A percentile compares a stretch with the other conserved stretches of the same genome.
These are phyloP conservation scores for Thielaviopsis punctulata DNA, from an alignment of 2,329 filamentous ascomycete species.

Conservation along the genomic window DNA sequence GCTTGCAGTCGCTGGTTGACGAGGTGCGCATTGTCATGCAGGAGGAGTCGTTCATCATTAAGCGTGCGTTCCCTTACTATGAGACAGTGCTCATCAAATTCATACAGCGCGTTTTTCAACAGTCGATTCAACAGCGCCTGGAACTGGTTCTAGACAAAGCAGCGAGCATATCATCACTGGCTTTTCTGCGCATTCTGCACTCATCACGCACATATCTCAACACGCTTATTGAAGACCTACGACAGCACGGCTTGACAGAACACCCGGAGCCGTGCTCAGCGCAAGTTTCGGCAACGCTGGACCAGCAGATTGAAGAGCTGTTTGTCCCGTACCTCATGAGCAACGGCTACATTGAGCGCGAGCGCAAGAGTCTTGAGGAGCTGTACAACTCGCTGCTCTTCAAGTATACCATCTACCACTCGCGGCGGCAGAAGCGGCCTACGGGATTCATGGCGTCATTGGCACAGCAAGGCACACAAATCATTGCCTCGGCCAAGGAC, in stretches of 20 bases:
- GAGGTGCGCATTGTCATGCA: slow-evolving; percentile 93
- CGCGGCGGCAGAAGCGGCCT: slow-evolving; percentile 68
- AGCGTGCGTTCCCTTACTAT: slow-evolving; percentile 87
- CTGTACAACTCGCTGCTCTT: slow-evolving; percentile 83
- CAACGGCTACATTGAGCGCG: slow-evolving; percentile 53
- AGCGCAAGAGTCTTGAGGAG: slow-evolving; percentile 55
- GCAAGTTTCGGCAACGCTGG: slow-evolving; percentile 60
- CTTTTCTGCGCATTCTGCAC: slow-evolving; percentile 80
- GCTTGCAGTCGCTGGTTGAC: slow-evolving; percentile 77
- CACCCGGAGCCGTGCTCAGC: slow-evolving; percentile 82
- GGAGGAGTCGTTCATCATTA: slow-evolving; percentile 93
- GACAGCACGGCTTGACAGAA: slow-evolving; percentile 84
- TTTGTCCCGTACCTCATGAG: slow-evolving; percentile 55
- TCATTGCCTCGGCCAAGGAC: slow-evolving; percentile 75
- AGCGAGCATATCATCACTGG: slow-evolving; percentile 74
- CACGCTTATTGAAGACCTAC: slow-evolving; percentile 76
- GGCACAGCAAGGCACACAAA: slow-evolving; percentile 74
- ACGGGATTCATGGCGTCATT: slow-evolving; percentile 86
- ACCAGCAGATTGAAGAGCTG: slow-evolving; percentile 60
- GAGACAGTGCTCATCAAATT: slow-evolving; percentile 89
- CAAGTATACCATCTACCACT: slow-evolving; percentile 94
- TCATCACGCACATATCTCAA: slow-evolving; percentile 82
- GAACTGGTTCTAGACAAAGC: slow-evolving; percentile 95
- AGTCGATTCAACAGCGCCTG: slow-evolving; percentile 88
- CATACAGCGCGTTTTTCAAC: slow-evolving; percentile 88